Evolutionary conservation across 345 rosid species (phyloP).

Genomic region (Brassica juncea): DNA sequence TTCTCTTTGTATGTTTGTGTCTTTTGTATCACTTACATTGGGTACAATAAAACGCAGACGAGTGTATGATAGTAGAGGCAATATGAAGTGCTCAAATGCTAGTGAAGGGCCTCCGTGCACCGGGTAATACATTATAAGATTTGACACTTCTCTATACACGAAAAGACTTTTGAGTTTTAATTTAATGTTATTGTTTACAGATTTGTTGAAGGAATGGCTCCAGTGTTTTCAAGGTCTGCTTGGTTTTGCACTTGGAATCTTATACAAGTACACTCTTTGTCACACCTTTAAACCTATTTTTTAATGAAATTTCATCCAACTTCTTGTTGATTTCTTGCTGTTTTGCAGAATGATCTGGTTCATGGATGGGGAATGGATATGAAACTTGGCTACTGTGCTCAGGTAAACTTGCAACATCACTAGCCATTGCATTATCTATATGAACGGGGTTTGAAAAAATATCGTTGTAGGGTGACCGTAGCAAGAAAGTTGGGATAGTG

Average conservation of each 20-base stretch:
- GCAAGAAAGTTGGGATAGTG: slow-evolving; percentile 85
- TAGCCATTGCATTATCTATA: background rate
- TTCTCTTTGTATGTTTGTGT: background rate
- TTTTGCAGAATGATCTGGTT: slow-evolving; percentile 83
- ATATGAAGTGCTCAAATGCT: slow-evolving; percentile 69
- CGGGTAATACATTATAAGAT: slow-evolving; percentile 53
- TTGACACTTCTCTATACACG: background rate
- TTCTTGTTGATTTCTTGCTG: background rate
- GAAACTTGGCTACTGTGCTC: slow-evolving; percentile 97
- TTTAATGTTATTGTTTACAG: slow-evolving; percentile 37
- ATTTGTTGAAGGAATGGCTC: slow-evolving; percentile 99
- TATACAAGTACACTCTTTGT: slow-evolving; percentile 68
- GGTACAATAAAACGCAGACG: slow-evolving; percentile 57
- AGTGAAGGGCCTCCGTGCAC: slow-evolving; percentile 99
- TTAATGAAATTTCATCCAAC: background rate
- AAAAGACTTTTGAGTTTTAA: background rate
- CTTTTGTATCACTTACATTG: background rate
- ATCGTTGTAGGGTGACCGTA: slow-evolving; percentile 74
- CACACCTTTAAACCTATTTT: background rate
- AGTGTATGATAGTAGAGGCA: slow-evolving; percentile 82
- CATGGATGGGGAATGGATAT: slow-evolving; percentile 99
- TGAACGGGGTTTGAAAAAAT: background rate
- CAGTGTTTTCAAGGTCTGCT: slow-evolving; percentile 95
- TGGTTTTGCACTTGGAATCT: slow-evolving; percentile 99
- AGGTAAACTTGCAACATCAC: slow-evolving; percentile 46